Evolutionary conservation across 257 asterid species (phyloP), one percentile per base, ranked within the genome.

Genomic region (Nicotiana attenuata): DNA sequence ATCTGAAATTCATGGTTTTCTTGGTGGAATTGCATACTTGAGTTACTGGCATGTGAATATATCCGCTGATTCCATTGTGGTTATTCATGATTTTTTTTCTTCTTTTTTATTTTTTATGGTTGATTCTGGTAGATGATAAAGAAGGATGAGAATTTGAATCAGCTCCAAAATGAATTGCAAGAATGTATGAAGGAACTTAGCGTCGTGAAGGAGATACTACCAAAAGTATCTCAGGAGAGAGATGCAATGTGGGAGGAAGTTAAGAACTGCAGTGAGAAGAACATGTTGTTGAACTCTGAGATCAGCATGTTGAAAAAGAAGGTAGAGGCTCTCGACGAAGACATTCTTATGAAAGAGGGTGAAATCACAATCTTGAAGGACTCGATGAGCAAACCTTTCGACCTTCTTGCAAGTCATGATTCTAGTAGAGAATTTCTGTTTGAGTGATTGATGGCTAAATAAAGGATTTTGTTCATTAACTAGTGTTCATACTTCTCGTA

Each of bases 351-450:
- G 65, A 97, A 97, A 82, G 99, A 97, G 88, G 99, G 99, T 80
- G 98, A 97, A 82, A 97, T 97, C 89, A 80, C 97, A 79, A 94
- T 97, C 67, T 81, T 97, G 85, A 94, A 92, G 87, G 99, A 97
- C 82, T 86, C 92, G 45, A 14, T 94, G 17, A 89, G 89, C 83
- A 94, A 92, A 60, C 96, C 97, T 35, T 92, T 94, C 56, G 90
- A 92, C 80, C 95, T 96, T 83, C 95, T 94, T 80, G 91, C 91
- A n/a, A 90, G 94, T 87, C 93, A 94, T 14, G 97, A 93, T 82
- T 79, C 90, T 63, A 68, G 75, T 8, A 59, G 82, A 60, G 80
- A 89, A 68, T 84, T 93, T 88, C 83, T 89, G 81, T 85, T 94
- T 90, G 91, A 82, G 7, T 89, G 90, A 89, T 50, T 1, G 81